Evolutionary conservation across 176 grass and related monocot species (phyloP).

Genomic region (Ensete ventricosum): DNA sequence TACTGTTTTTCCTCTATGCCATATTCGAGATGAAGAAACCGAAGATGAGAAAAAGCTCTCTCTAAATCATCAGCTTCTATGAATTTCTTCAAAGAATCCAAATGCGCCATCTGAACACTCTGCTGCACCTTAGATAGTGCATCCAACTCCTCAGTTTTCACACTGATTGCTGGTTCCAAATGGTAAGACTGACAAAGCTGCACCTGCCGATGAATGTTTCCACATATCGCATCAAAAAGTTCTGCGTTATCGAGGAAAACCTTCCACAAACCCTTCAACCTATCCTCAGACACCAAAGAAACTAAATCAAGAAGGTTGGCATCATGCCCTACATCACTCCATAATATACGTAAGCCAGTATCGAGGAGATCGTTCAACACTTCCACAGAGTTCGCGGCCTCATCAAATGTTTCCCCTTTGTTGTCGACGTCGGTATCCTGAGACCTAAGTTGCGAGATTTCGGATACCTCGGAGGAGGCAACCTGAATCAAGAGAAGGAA

Average conservation of each 20-base stretch:
- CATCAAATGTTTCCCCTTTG: slow-evolving; percentile 4
- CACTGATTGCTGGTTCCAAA: background rate
- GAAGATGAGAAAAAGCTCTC: slow-evolving; percentile 42
- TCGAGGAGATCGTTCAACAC: slow-evolving; percentile 53
- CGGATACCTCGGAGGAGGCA: slow-evolving; percentile 7
- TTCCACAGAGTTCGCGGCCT: slow-evolving; percentile 4
- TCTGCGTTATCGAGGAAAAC: slow-evolving; percentile 55
- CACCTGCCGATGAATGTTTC: slow-evolving; percentile 53
- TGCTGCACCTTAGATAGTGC: slow-evolving; percentile 37
- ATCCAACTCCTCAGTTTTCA: slow-evolving; percentile 8
- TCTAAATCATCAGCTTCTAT: slow-evolving; percentile 38
- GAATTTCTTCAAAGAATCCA: slow-evolving; percentile 42
- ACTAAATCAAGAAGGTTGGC: background rate
- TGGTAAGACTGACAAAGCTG: slow-evolving; percentile 14
- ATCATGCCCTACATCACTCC: slow-evolving; percentile 13
- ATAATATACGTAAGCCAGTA: slow-evolving; percentile 51
- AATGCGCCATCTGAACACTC: slow-evolving; percentile 66
- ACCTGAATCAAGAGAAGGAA: slow-evolving; percentile 68
- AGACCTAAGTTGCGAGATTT: background rate
- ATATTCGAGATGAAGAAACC: slow-evolving; percentile 54
- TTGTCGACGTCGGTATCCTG: background rate
- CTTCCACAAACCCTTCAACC: slow-evolving; percentile 46
- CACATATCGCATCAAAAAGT: slow-evolving; percentile 60
- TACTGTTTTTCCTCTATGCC: slow-evolving; percentile 63
- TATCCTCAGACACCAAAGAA: slow-evolving; percentile 37